A percentile compares a stretch with the other conserved stretches of the same genome.
phyloP scores from a whole-genome alignment of 371 early-diverging fungal genomes.

The Mucor circinelloides region DNA sequence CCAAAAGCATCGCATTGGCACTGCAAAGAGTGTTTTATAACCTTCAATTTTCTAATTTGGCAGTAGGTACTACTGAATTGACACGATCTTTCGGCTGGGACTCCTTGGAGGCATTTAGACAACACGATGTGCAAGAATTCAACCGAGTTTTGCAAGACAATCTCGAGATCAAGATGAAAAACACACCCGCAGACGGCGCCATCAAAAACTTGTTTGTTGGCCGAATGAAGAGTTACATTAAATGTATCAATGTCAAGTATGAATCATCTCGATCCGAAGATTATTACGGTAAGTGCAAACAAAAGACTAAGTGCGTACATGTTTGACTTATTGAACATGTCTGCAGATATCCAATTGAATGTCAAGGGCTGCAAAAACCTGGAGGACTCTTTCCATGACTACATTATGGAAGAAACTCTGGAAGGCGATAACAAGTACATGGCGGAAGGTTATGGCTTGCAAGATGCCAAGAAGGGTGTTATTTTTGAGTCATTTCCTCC shows the following conservation, averaged over 20 bases:
- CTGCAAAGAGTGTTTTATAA: conserved; percentile 94
- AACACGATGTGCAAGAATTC: conserved; percentile 97
- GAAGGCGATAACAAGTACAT: conserved; percentile 97
- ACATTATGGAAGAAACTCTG: conserved; percentile 85
- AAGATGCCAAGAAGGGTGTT: conserved; percentile 96
- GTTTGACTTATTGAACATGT: background rate
- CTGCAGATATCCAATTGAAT: conserved; percentile 80
- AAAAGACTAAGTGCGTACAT: background rate
- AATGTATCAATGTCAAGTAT: conserved; percentile 90
- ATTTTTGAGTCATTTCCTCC: conserved; percentile 95
- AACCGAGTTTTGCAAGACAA: conserved; percentile 95
- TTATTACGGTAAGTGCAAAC: conserved; percentile 30
- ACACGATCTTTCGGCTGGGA: conserved; percentile 98
- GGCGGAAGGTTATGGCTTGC: conserved; percentile 95
- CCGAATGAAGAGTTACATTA: conserved; percentile 92
- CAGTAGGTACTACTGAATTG: conserved; percentile 90
- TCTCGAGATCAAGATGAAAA: conserved; percentile 88
- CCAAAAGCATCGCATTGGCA: conserved; percentile 84
- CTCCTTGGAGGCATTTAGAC: conserved; percentile 90
- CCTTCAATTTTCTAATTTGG: conserved; percentile 64
- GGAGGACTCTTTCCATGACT: conserved; percentile 89
- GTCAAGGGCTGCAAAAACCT: conserved; percentile 92
- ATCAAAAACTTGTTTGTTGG: conserved; percentile 89
- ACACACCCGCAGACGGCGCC: conserved; percentile 90
- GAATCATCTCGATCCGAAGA: conserved; percentile 88